phyloP scores from a whole-genome alignment of 257 asterid species.

The Parsonsia alboflavescens region DNA sequence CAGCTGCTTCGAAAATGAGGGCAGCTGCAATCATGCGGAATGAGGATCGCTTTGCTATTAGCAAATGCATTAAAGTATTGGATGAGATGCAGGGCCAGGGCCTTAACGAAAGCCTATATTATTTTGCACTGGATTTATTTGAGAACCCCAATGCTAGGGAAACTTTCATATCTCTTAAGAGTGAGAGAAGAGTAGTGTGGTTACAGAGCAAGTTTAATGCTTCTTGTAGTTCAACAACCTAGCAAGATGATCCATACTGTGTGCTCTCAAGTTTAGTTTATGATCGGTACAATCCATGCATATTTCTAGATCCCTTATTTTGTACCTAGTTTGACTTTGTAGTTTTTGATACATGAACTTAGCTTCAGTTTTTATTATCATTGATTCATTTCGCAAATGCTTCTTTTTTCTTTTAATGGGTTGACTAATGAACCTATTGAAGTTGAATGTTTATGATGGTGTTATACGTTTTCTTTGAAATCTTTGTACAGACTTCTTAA shows the following conservation, averaged over 20 bases:
- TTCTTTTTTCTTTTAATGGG: neutral
- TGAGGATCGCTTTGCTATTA: conserved; percentile 74
- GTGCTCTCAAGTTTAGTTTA: conserved; percentile 15
- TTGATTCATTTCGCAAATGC: neutral
- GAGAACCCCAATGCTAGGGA: conserved; percentile 73
- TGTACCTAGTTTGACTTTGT: conserved; percentile 32
- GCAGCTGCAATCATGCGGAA: conserved; percentile 75
- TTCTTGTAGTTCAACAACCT: conserved; percentile 44
- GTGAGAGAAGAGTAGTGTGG: conserved; percentile 71
- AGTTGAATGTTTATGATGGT: conserved; percentile 1
- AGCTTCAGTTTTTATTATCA: neutral
- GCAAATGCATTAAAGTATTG: conserved; percentile 76
- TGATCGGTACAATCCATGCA: conserved; percentile 16
- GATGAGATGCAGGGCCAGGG: conserved; percentile 86
- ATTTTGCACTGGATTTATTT: conserved; percentile 74
- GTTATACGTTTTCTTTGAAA: conserved; percentile 20
- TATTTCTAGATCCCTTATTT: conserved; percentile 16
- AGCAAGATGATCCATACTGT: conserved; percentile 20
- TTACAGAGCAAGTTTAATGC: conserved; percentile 68
- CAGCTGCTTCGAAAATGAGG: conserved; percentile 92
- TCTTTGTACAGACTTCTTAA: conserved; percentile 35
- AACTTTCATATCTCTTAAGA: conserved; percentile 62
- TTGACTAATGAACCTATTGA: conserved; percentile 1
- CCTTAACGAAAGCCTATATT: conserved; percentile 65
- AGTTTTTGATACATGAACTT: conserved; percentile 8